Percentiles rank a stretch among this genome's conserved stretches.
Conservation (phyloP, 495 filamentous ascomycete species). For the Tuber borchii region DNA sequence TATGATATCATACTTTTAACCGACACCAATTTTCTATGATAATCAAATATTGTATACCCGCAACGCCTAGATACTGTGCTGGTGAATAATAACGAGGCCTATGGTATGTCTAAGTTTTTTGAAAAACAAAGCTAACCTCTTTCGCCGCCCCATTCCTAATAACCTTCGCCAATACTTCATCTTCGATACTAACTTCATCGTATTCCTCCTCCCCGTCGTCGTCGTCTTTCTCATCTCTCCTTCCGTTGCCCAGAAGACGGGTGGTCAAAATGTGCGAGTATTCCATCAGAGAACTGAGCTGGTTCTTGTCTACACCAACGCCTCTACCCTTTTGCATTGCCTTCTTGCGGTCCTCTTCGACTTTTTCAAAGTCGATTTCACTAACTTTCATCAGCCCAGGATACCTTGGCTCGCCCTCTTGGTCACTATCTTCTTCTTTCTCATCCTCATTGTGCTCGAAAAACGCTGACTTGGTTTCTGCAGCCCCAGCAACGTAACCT, state of each 20-base stretch:
- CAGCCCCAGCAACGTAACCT: constrained; percentile 42
- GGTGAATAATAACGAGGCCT: not conserved
- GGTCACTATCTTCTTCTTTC: constrained; percentile 41
- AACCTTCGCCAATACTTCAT: constrained; percentile 56
- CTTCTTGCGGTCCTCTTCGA: constrained; percentile 50
- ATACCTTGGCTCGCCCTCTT: constrained; percentile 46
- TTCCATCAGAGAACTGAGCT: constrained; percentile 58
- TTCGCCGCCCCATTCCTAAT: constrained; percentile 48
- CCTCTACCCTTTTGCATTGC: constrained; percentile 37
- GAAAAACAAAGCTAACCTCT: constrained; percentile 59
- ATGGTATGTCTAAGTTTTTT: constrained; percentile 47
- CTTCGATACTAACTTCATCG: constrained; percentile 50
- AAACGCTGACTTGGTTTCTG: constrained; percentile 21
- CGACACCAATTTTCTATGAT: not conserved
- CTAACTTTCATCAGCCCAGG: constrained; percentile 52
- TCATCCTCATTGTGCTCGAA: constrained; percentile 33
- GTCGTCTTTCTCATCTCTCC: constrained; percentile 34
- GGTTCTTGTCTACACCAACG: constrained; percentile 43
- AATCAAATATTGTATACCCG: not conserved
- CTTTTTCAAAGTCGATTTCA: constrained; percentile 56
- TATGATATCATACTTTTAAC: constrained; percentile 24
- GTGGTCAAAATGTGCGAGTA: constrained; percentile 58
- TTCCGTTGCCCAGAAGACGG: constrained; percentile 27
- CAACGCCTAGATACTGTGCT: not conserved
- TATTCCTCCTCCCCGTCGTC: constrained; percentile 46